Conservation (phyloP, 164 flowering plant genomes). For the Pachysandra terminalis region DNA sequence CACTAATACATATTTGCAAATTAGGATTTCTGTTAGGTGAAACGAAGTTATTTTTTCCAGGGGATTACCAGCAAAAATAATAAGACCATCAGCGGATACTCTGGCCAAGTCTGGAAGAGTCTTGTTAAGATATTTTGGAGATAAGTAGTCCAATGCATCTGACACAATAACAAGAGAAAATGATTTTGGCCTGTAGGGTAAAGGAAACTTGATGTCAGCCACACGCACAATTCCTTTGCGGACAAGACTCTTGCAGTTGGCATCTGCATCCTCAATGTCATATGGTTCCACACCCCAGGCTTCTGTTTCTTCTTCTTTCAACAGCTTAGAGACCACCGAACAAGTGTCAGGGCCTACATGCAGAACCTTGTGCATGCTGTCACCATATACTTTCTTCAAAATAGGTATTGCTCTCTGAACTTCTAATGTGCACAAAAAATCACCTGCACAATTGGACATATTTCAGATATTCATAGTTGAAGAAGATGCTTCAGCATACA, state of each 20-base stretch:
- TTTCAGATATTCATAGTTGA: neutral
- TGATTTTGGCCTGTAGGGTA: slow-evolving; percentile 81
- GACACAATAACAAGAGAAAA: slow-evolving; percentile 84
- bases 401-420: slow-evolving; percentile 69
- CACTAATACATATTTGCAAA: no score
- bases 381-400: slow-evolving; percentile 77
- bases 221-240: slow-evolving; percentile 85
- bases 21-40: no score
- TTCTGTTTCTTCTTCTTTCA: slow-evolving; percentile 83
- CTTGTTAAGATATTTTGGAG: slow-evolving; percentile 84
- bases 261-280: slow-evolving; percentile 81
- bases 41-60: neutral
- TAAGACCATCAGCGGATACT: slow-evolving; percentile 72
- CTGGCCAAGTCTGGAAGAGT: slow-evolving; percentile 88
- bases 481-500: no score
- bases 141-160: slow-evolving; percentile 88
- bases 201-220: slow-evolving; percentile 86
- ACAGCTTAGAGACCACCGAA: slow-evolving; percentile 65
- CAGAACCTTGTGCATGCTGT: slow-evolving; percentile 79
- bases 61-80: slow-evolving; percentile 72
- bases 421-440: slow-evolving; percentile 63
- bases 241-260: slow-evolving; percentile 64
- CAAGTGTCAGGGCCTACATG: slow-evolving; percentile 97
- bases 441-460: slow-evolving; percentile 47
- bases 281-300: slow-evolving; percentile 97